Conservation (phyloP, 805 yeast species). For the Kodamaea neixiangensis region DNA sequence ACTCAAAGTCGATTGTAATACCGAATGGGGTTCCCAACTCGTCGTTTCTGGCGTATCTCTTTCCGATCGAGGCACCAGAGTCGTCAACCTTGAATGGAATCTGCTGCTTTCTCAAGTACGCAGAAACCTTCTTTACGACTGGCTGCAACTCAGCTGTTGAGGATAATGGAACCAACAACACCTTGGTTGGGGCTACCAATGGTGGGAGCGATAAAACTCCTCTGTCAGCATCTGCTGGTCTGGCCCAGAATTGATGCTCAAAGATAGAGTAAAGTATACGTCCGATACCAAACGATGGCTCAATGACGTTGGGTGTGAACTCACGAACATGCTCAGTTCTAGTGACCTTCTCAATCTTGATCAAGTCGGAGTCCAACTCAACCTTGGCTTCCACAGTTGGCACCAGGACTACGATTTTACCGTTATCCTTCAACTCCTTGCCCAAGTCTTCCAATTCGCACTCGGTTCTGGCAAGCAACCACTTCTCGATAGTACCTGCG, state of each 20-base stretch:
- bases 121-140: constrained; percentile 66
- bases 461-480: constrained; percentile 75
- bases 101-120: constrained; percentile 72
- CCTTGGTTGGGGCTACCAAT: constrained; percentile 96
- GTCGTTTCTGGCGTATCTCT: constrained; percentile 97
- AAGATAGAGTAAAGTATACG: constrained; percentile 91
- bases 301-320: constrained; percentile 95
- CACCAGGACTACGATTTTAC: constrained; percentile 66
- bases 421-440: constrained; percentile 60
- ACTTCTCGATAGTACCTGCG: constrained; percentile 87
- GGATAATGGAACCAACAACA: constrained; percentile 90
- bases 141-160: constrained; percentile 80
- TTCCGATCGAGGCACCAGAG: constrained; percentile 96
- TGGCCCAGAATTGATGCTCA: constrained; percentile 93
- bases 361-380: constrained; percentile 71
- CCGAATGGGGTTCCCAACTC: constrained; percentile 99
- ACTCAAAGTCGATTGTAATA: constrained; percentile 93
- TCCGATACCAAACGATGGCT: constrained; percentile 99
- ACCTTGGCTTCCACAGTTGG: constrained; percentile 64
- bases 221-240: constrained; percentile 88
- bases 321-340: constrained; percentile 91
- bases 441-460: constrained; percentile 79
- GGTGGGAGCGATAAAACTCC: constrained; percentile 90
- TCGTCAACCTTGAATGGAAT: constrained; percentile 96
- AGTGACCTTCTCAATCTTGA: constrained; percentile 74